A percentile compares a stretch with the other conserved stretches of the same genome.
These are phyloP conservation scores for Saturnispora ahearnii DNA, from an alignment of 805 yeast species.

Conservation along the genomic window DNA sequence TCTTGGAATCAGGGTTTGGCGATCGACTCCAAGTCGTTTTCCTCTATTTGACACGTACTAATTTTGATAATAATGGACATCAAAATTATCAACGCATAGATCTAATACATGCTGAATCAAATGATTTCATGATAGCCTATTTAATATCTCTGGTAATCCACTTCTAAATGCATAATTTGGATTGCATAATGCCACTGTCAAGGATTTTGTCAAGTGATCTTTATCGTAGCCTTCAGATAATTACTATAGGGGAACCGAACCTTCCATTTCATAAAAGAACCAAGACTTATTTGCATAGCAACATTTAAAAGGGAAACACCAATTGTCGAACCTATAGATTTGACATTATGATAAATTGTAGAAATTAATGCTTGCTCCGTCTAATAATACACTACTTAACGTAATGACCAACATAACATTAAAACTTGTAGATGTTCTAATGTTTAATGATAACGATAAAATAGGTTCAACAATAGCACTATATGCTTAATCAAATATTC, in stretches of 20 bases:
- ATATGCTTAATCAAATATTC: constrained; percentile 51
- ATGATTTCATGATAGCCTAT: constrained; percentile 37
- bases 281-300: constrained; percentile 22
- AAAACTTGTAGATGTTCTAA: constrained; percentile 55
- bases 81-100: constrained; percentile 21
- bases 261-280: constrained; percentile 2
- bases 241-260: background rate
- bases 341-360: constrained; percentile 69
- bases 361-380: constrained; percentile 74
- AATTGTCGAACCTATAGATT: constrained; percentile 44
- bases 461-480: constrained; percentile 32
- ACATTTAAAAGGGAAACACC: constrained; percentile 43
- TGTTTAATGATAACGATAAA: constrained; percentile 44
- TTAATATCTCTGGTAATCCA: constrained; percentile 20
- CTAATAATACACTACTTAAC: constrained; percentile 64
- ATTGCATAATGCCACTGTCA: constrained; percentile 13
- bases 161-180: constrained; percentile 12
- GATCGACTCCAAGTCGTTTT: background rate
- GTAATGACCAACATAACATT: constrained; percentile 65
- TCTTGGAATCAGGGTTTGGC: background rate
- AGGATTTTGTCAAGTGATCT: constrained; percentile 4
- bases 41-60: background rate
- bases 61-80: background rate
- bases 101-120: constrained; percentile 43
- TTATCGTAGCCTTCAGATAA: constrained; percentile 13